Conservation (phyloP, 2,329 filamentous ascomycete species). For the Tolypocladium sp. region DNA sequence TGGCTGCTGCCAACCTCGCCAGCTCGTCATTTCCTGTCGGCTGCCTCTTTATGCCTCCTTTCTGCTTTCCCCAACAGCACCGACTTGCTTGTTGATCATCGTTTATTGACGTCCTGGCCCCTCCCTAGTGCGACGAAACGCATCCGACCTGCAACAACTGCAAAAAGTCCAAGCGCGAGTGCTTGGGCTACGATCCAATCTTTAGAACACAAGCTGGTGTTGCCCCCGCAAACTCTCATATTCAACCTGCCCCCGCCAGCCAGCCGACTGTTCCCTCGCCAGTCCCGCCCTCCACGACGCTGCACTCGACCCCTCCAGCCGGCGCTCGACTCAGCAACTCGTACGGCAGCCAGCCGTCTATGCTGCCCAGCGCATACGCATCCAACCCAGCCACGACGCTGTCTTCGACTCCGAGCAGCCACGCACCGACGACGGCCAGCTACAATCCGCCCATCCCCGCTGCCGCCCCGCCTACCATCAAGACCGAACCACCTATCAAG, state of each 20-base stretch:
- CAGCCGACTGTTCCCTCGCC: conserved; percentile 25
- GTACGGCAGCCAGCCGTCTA: conserved; percentile 35
- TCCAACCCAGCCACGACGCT: conserved; percentile 20
- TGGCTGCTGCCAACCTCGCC: neutral
- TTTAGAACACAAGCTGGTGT: conserved; percentile 62
- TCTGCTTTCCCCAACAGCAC: neutral
- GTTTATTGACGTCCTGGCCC: conserved; percentile 15
- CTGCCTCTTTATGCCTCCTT: neutral
- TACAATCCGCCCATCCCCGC: conserved; percentile 23
- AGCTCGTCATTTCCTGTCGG: neutral
- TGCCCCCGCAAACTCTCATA: conserved; percentile 62
- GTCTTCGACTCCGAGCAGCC: conserved; percentile 12
- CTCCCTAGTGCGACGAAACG: conserved; percentile 79
- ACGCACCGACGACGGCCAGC: conserved; percentile 15
- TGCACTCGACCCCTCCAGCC: conserved; percentile 11
- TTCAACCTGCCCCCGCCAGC: conserved; percentile 21
- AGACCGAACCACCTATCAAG: conserved; percentile 18
- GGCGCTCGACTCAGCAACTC: conserved; percentile 24
- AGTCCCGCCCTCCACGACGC: conserved; percentile 10
- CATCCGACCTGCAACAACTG: conserved; percentile 89
- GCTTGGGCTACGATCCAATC: conserved; percentile 77
- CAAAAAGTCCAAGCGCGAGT: conserved; percentile 81
- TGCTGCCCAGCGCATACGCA: conserved; percentile 33
- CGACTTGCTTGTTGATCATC: conserved; percentile 6
- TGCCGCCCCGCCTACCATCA: conserved; percentile 14